Conservation (phyloP, 805 yeast species). For the Naumovozyma castellii region DNA sequence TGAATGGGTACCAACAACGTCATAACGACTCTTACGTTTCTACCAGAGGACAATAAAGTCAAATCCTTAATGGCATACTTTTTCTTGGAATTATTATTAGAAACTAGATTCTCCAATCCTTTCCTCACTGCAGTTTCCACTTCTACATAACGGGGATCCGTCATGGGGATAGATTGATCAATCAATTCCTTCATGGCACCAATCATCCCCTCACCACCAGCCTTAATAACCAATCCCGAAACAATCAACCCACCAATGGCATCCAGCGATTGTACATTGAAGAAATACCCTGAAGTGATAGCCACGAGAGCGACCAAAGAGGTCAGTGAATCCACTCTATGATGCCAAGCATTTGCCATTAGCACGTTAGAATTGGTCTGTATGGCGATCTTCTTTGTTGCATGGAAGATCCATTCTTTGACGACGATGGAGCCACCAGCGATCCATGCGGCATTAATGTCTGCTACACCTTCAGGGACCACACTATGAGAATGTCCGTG, state of each 20-base stretch:
- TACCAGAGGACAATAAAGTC: slow-evolving; percentile 45
- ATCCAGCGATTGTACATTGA: slow-evolving; percentile 74
- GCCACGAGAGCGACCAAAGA: slow-evolving; percentile 82
- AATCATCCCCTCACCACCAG: slow-evolving; percentile 66
- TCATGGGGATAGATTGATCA: slow-evolving; percentile 52
- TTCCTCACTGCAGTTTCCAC: slow-evolving; percentile 33
- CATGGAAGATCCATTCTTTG: slow-evolving; percentile 77
- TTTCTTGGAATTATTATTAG: slow-evolving; percentile 28
- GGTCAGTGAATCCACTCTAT: slow-evolving; percentile 84
- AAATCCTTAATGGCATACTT: slow-evolving; percentile 33
- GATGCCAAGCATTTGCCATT: slow-evolving; percentile 97
- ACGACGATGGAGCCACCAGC: slow-evolving; percentile 78
- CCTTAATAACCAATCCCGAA: slow-evolving; percentile 66
- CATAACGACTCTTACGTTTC: slow-evolving; percentile 35
- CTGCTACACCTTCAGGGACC: slow-evolving; percentile 34
- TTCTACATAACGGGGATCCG: slow-evolving; percentile 38
- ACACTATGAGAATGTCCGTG: slow-evolving; percentile 32
- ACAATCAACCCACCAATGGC: slow-evolving; percentile 84
- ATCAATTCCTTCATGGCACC: slow-evolving; percentile 64
- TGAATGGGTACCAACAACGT: slow-evolving; percentile 30
- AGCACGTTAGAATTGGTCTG: slow-evolving; percentile 74
- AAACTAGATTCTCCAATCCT: slow-evolving; percentile 22
- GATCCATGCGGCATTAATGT: slow-evolving; percentile 89
- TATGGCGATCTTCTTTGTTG: slow-evolving; percentile 73
- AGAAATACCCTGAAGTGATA: slow-evolving; percentile 70